These are phyloP conservation scores for Lizonia empirigonia DNA, from an alignment of 2,329 filamentous ascomycete species.

Conservation along the genomic window DNA sequence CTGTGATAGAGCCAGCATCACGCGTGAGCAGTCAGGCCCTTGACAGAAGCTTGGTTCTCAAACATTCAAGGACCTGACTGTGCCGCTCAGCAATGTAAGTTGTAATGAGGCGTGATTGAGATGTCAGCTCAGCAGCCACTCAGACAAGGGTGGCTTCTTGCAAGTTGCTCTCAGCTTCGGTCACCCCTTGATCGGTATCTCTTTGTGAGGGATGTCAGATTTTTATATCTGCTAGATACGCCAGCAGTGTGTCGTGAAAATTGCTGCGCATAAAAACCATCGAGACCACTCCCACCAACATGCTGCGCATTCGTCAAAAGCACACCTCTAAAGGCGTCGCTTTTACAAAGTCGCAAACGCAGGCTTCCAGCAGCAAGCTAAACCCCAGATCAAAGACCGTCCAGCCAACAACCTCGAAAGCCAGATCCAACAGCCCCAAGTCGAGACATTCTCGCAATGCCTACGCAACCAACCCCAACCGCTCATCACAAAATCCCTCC, in stretches of 20 bases:
- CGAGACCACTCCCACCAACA: neutral
- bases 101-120: constrained; percentile 15
- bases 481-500: neutral
- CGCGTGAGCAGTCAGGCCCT: neutral
- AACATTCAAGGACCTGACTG: neutral
- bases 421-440: neutral
- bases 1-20: neutral
- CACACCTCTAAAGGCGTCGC: neutral
- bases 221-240: constrained; percentile 10
- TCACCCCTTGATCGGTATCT: constrained; percentile 6
- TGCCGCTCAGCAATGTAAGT: constrained; percentile 5
- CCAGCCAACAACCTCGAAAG: neutral
- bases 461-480: neutral
- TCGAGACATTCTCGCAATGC: neutral
- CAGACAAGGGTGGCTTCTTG: constrained; percentile 14
- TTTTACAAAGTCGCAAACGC: neutral
- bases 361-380: constrained; percentile 7
- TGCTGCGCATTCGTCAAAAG: constrained; percentile 11
- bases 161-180: constrained; percentile 20
- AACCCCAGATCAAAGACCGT: neutral
- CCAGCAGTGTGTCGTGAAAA: neutral
- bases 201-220: neutral
- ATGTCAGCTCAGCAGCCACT: constrained; percentile 18
- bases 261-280: neutral
- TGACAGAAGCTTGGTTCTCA: neutral